Conservation (phyloP, 2,329 filamentous ascomycete genomes). For the Phoma sp. region DNA sequence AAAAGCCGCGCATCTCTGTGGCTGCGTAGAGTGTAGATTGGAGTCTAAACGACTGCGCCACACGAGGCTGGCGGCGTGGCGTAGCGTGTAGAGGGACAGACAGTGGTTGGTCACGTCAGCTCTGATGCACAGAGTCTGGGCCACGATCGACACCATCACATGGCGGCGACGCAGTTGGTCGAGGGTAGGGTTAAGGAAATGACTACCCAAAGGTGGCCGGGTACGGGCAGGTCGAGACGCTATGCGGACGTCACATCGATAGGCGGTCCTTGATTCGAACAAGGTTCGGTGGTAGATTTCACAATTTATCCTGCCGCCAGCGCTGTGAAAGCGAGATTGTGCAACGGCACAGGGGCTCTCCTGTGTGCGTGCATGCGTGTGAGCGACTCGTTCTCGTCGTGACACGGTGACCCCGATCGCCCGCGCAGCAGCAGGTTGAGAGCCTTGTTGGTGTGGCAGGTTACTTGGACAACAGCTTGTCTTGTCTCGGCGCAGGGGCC, state of each 20-base stretch:
- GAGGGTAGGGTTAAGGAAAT: conserved; percentile 20
- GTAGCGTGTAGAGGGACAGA: neutral
- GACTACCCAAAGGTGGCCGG: conserved; percentile 9
- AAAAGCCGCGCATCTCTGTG: conserved; percentile 36
- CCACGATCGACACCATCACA: conserved; percentile 6
- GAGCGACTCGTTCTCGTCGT: conserved; percentile 11
- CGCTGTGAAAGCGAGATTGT: conserved; percentile 10
- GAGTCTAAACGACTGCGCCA: conserved; percentile 23
- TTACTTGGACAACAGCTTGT: conserved; percentile 13
- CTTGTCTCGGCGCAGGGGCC: conserved; percentile 5
- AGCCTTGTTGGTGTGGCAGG: conserved; percentile 16
- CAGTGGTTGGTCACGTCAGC: conserved; percentile 8
- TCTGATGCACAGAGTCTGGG: conserved; percentile 9
- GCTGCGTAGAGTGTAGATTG: conserved; percentile 29
- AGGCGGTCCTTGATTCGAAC: conserved; percentile 23
- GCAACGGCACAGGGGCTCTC: conserved; percentile 12
- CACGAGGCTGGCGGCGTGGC: conserved; percentile 18
- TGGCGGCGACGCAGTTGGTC: neutral
- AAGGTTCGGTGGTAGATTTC: conserved; percentile 28
- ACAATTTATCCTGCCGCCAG: conserved; percentile 18
- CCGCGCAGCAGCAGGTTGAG: conserved; percentile 6
- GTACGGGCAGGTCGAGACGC: conserved; percentile 7
- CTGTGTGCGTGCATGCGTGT: conserved; percentile 5
- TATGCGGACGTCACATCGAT: conserved; percentile 22
- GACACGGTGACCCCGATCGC: conserved; percentile 9